Evolutionary conservation across 176 grass and related monocot species (phyloP).

Genomic region (Ensete glaucum): DNA sequence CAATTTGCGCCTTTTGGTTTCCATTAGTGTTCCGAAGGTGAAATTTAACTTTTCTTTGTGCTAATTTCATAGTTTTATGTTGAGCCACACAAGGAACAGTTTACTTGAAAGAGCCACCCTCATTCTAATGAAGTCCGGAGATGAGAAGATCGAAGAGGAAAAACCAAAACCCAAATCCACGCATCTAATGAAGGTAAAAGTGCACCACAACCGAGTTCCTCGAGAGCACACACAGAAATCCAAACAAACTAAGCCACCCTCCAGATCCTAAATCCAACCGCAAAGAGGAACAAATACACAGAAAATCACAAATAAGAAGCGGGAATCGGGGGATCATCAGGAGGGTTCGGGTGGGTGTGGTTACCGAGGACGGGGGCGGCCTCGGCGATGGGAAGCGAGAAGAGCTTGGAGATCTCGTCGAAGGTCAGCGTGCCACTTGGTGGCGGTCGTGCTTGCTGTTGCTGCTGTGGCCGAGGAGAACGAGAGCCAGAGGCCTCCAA

Average conservation of each 20-base stretch:
- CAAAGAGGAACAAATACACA: not conserved
- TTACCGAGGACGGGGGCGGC: conserved; percentile 78
- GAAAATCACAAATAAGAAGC: not conserved
- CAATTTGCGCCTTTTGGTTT: not conserved
- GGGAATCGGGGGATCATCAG: too few species aligned
- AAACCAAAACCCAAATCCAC: too few species aligned
- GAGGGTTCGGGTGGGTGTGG: not conserved
- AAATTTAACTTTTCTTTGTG: too few species aligned
- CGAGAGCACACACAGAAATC: too few species aligned
- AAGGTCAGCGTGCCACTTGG: conserved; percentile 46
- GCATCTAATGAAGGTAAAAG: too few species aligned
- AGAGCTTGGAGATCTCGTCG: conserved; percentile 91
- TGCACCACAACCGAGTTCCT: too few species aligned
- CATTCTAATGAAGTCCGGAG: too few species aligned
- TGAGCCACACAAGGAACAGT: too few species aligned
- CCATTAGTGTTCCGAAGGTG: not conserved
- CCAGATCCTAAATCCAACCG: not conserved
- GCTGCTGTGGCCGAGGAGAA: not conserved
- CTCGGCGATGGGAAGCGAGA: conserved; percentile 82
- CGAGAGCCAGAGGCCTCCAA: not conserved
- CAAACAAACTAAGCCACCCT: not conserved
- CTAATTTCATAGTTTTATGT: too few species aligned
- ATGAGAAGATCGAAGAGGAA: too few species aligned
- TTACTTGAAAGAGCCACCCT: too few species aligned
- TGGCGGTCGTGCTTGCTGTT: conserved; percentile 15